These are phyloP conservation scores for Termitomyces sp. DNA, from an alignment of 768 basidiomycete species.

Conservation along the genomic window DNA sequence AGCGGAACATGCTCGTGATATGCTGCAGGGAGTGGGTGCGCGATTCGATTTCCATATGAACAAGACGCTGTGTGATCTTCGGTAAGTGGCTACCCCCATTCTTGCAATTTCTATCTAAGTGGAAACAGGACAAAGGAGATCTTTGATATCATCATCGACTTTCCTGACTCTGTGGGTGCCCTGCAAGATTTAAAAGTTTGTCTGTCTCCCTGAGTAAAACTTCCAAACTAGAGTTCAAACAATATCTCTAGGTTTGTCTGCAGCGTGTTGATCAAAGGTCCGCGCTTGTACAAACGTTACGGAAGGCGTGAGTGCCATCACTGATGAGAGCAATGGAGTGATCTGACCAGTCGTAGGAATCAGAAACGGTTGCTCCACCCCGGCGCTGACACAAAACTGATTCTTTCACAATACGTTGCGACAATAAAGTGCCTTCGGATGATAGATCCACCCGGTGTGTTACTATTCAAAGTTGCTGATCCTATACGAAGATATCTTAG, in stretches of 20 bases:
- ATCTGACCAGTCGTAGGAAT: slow-evolving; percentile 44
- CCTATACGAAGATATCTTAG: slow-evolving; percentile 87
- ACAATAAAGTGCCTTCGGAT: slow-evolving; percentile 89
- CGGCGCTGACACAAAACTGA: slow-evolving; percentile 90
- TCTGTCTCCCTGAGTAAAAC: not conserved
- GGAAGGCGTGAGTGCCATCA: slow-evolving; percentile 58
- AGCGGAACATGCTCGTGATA: slow-evolving; percentile 67
- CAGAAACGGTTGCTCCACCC: slow-evolving; percentile 88
- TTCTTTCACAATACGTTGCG: slow-evolving; percentile 84
- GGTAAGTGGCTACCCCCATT: slow-evolving; percentile 38
- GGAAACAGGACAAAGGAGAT: slow-evolving; percentile 64
- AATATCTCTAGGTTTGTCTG: slow-evolving; percentile 53
- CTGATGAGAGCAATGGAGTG: not conserved
- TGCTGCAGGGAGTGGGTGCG: slow-evolving; percentile 74
- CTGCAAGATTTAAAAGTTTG: slow-evolving; percentile 78
- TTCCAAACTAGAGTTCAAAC: not conserved
- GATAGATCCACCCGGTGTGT: slow-evolving; percentile 87
- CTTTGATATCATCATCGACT: slow-evolving; percentile 95
- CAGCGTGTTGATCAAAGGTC: slow-evolving; percentile 76
- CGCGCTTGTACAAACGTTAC: slow-evolving; percentile 68
- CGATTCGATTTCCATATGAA: slow-evolving; percentile 91
- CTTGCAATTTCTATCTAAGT: not conserved
- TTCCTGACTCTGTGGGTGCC: slow-evolving; percentile 81
- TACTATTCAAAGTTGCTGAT: slow-evolving; percentile 90
- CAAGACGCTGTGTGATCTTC: slow-evolving; percentile 81